Percentiles rank a stretch among this genome's conserved stretches.
Conservation (phyloP, 768 basidiomycete genomes). For the Rhodosporidiobolus odoratus region DNA sequence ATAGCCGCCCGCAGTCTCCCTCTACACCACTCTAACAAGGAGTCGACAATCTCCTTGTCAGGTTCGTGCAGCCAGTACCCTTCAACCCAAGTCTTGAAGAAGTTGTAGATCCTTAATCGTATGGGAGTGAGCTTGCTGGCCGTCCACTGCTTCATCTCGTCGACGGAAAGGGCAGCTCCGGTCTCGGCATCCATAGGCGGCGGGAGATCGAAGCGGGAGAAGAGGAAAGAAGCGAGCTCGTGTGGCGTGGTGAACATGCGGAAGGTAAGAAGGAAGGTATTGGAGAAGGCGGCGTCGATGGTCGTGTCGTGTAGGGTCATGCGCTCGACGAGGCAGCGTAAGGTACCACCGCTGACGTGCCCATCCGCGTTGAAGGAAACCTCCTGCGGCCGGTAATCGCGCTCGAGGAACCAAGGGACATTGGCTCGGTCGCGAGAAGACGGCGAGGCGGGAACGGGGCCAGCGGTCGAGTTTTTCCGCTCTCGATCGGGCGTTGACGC, state of each 20-base stretch:
- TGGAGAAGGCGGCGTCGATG: constrained; percentile 77
- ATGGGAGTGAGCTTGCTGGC: constrained; percentile 83
- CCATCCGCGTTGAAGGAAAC: constrained; percentile 87
- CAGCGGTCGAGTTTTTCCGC: background rate
- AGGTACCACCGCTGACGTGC: constrained; percentile 79
- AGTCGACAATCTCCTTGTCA: constrained; percentile 59
- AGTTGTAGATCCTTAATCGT: constrained; percentile 81
- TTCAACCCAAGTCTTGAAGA: constrained; percentile 92
- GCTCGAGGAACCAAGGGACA: constrained; percentile 34
- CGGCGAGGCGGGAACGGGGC: background rate
- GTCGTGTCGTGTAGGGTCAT: constrained; percentile 92
- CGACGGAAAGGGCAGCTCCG: constrained; percentile 52
- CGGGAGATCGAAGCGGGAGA: constrained; percentile 71
- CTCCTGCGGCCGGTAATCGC: constrained; percentile 73
- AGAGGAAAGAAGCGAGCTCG: constrained; percentile 69
- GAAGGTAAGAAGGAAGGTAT: constrained; percentile 93
- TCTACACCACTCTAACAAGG: constrained; percentile 44
- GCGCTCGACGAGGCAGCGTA: constrained; percentile 86
- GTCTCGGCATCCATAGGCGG: constrained; percentile 54
- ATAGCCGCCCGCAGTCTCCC: constrained; percentile 44
- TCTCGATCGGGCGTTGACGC: background rate
- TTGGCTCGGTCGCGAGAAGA: background rate
- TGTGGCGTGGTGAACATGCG: constrained; percentile 75
- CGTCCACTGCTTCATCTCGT: constrained; percentile 69
- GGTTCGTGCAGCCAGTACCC: constrained; percentile 73